Conservation (phyloP, 345 rosid genomes). For the Brassica rapa region DNA sequence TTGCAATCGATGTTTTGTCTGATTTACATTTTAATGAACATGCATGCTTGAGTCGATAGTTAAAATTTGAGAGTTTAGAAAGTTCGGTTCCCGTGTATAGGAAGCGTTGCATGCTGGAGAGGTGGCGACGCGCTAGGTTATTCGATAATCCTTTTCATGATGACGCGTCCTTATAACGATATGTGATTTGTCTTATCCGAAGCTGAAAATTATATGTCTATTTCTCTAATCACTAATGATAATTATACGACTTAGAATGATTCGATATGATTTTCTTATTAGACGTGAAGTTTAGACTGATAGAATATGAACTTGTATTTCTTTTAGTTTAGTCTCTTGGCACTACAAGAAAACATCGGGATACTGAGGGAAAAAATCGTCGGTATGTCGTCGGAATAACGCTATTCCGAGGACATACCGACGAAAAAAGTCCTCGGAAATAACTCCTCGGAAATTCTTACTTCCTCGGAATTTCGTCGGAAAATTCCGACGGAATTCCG, state of each 20-base stretch:
- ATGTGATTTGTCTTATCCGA: background rate
- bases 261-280: background rate
- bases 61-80: background rate
- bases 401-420: too few relatives aligned
- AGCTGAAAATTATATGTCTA: background rate
- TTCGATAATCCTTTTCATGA: background rate
- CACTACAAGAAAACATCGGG: too few relatives aligned
- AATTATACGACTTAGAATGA: background rate
- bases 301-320: background rate
- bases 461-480: too few relatives aligned
- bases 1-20: background rate
- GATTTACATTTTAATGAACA: background rate
- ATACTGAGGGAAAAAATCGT: too few relatives aligned
- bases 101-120: background rate
- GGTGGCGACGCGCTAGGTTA: background rate
- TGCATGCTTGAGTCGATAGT: background rate
- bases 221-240: background rate
- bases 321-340: background rate
- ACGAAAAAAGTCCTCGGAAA: too few relatives aligned
- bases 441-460: too few relatives aligned
- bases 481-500: too few relatives aligned
- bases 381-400: too few relatives aligned
- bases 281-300: background rate
- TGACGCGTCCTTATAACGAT: background rate
- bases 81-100: background rate